Conservation (phyloP, 306 rosid species). For the Ormosia emarginata region DNA sequence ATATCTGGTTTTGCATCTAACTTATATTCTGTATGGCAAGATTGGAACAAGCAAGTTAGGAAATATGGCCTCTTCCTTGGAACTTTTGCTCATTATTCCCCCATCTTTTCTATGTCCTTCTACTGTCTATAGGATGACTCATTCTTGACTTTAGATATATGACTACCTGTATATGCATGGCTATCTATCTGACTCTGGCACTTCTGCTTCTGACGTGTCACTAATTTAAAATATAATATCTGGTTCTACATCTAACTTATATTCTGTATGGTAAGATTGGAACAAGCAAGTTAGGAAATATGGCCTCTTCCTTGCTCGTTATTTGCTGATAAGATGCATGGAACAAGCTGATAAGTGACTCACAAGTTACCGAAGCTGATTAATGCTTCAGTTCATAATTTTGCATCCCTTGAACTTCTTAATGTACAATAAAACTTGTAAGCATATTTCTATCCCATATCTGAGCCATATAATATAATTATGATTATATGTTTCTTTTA, state of each 20-base stretch:
- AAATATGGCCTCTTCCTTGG: constrained; percentile 18
- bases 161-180: constrained; percentile 4
- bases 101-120: background rate
- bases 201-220: constrained; percentile 11
- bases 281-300: constrained; percentile 28
- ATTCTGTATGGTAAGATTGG: constrained; percentile 25
- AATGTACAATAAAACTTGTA: constrained; percentile 29
- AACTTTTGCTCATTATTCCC: background rate
- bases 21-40: constrained; percentile 23
- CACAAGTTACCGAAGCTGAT: constrained; percentile 30
- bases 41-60: constrained; percentile 27
- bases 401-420: constrained; percentile 28
- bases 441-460: constrained; percentile 26
- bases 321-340: constrained; percentile 29
- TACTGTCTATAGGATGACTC: background rate
- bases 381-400: constrained; percentile 27
- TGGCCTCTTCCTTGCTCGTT: constrained; percentile 22
- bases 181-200: background rate
- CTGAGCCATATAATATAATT: constrained; percentile 13
- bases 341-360: constrained; percentile 25
- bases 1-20: constrained; percentile 27
- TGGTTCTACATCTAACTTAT: constrained; percentile 27
- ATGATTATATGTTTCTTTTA: background rate
- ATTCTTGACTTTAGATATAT: constrained; percentile 22
- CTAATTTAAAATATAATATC: constrained; percentile 16